Base-by-base conservation (phyloP, 345 rosid genomes). In the Eucalyptus globulus region DNA sequence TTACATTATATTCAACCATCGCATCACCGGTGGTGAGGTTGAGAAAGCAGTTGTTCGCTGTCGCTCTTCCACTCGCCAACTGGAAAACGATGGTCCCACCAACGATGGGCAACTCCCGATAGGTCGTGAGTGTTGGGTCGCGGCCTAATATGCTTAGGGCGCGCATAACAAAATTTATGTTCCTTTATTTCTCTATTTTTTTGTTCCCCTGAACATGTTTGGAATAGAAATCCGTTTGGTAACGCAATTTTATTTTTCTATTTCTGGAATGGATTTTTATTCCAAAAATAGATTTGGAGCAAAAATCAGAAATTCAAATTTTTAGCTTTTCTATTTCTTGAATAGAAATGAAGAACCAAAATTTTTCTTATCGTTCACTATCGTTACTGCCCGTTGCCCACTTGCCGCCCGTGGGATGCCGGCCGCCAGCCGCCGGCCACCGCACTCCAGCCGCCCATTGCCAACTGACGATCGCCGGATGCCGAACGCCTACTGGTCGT, bases 21-120 rank as follows among this genome's bases (percentile, higher is more conserved):
- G 96, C 99, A 91, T 95, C 94, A 14, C 96, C 96, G 13, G 93
- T 91, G 76, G 72, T 83, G 53, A 87, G 44, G 85, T 95, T 92
- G 7, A 90, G 14, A 95, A 93, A 93, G 85, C 91, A 87, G 5
- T 96, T 94, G 47, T 90, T 62, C 2, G 97, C 96, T 24, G 91
- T 21, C 2, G 97, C 97, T 86, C 93, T 95, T 3, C 96, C 96
- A 1, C 95, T 92, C 6, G 96, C 98, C 90, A 95, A 86, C 60
- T 94, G 90, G 92, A 94, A 95, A 58, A 93, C 7, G 15, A 94
- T 95, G 2, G 96, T 96, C 22, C 98, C 97, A 0, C 98, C 96
- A 8, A 93, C 92, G 49, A 96, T 91, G 5, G 80, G 80, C 80
- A 67, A 8, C 24, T 67, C 80, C 22, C 4, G 6, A 67, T 31